phyloP scores from a whole-genome alignment of 2,329 filamentous ascomycete species.

The Parascedosporium putredinis region DNA sequence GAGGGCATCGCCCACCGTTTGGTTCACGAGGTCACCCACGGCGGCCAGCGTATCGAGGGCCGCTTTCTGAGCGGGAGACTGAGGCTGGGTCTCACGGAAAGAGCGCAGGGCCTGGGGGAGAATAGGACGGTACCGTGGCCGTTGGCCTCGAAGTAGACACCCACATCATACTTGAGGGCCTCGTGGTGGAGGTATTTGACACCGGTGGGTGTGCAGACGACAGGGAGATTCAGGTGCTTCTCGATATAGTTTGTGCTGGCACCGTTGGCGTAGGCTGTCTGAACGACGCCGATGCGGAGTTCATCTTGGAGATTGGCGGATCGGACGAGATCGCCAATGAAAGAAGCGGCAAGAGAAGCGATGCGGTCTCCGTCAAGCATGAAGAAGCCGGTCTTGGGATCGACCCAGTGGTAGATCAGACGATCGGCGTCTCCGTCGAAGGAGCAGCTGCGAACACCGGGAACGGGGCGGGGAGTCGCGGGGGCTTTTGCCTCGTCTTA shows the following conservation, averaged over 20 bases:
- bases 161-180: slow-evolving; percentile 88
- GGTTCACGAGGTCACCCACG: slow-evolving; percentile 87
- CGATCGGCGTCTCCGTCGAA: slow-evolving; percentile 94
- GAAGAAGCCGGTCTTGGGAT: slow-evolving; percentile 72
- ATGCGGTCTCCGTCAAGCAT: slow-evolving; percentile 96
- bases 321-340: slow-evolving; percentile 79
- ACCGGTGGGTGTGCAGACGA: slow-evolving; percentile 87
- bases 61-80: slow-evolving; percentile 84
- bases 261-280: slow-evolving; percentile 96
- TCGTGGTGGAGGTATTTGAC: slow-evolving; percentile 97
- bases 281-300: slow-evolving; percentile 85
- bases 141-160: slow-evolving; percentile 98
- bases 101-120: slow-evolving; percentile 71
- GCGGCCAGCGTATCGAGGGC: slow-evolving; percentile 77
- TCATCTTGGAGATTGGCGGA: slow-evolving; percentile 69
- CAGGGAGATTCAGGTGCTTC: slow-evolving; percentile 76
- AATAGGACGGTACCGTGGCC: slow-evolving; percentile 96
- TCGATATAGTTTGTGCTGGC: slow-evolving; percentile 87
- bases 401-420: slow-evolving; percentile 88
- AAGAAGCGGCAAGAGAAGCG: slow-evolving; percentile 84
- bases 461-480: slow-evolving; percentile 69
- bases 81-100: slow-evolving; percentile 70
- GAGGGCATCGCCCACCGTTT: slow-evolving; percentile 91
- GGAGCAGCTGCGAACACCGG: slow-evolving; percentile 74
- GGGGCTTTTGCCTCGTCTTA: slow-evolving; percentile 91